These are phyloP conservation scores for Nemophila menziesii DNA, from an alignment of 257 asterid genomes.

Conservation along the genomic window DNA sequence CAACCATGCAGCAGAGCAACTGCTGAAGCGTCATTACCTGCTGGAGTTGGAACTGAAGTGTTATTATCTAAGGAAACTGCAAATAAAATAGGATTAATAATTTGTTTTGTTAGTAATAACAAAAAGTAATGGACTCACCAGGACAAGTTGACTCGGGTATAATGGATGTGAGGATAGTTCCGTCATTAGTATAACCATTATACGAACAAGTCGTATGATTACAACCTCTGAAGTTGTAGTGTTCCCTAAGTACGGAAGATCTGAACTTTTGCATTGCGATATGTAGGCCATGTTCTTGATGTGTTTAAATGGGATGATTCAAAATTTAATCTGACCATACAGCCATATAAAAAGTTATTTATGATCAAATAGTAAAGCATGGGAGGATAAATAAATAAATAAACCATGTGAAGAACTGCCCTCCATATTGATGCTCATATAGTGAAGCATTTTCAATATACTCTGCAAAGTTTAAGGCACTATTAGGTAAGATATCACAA, in stretches of 20 bases:
- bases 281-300: slow-evolving; percentile 30
- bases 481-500: no score
- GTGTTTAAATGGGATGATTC: slow-evolving; percentile 34
- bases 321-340: slow-evolving; percentile 54
- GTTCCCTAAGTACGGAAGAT: slow-evolving; percentile 35
- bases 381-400: background rate
- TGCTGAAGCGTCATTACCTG: no score
- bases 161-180: slow-evolving; percentile 25
- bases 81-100: no score
- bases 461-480: no score
- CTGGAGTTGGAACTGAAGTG: no score
- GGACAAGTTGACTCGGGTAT: slow-evolving; percentile 44
- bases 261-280: slow-evolving; percentile 40
- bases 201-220: slow-evolving; percentile 47
- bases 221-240: slow-evolving; percentile 33
- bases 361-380: background rate
- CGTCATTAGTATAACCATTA: slow-evolving; percentile 42
- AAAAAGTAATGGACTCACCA: slow-evolving; percentile 30
- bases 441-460: no score
- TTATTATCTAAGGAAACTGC: no score
- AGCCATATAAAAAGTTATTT: background rate
- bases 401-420: no score
- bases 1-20: no score
- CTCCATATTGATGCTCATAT: no score
- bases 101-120: no score